Evolutionary conservation across 1,139 yeast genomes (phyloP).

Genomic region (Hyphopichia khmerensis): DNA sequence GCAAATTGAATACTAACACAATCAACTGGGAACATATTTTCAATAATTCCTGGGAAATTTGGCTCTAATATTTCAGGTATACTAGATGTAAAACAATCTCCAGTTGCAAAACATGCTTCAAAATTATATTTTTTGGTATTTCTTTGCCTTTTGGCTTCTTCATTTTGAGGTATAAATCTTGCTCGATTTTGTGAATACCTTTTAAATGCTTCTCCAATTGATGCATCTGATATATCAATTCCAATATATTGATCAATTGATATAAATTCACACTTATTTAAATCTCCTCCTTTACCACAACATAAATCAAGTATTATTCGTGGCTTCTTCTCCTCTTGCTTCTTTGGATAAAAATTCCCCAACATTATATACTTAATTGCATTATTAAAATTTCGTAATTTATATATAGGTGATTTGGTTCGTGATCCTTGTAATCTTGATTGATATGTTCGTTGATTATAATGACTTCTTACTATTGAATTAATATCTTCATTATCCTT

Average conservation of each 20-base stretch:
- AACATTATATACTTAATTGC: slow-evolving; percentile 87
- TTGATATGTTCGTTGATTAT: slow-evolving; percentile 78
- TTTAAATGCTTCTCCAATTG: slow-evolving; percentile 78
- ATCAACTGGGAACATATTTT: slow-evolving; percentile 80
- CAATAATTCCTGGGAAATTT: slow-evolving; percentile 47
- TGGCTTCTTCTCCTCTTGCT: slow-evolving; percentile 27
- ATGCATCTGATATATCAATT: slow-evolving; percentile 86
- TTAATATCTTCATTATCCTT: slow-evolving; percentile 42
- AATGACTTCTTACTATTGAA: slow-evolving; percentile 74
- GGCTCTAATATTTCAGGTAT: slow-evolving; percentile 74
- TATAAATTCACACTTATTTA: slow-evolving; percentile 82
- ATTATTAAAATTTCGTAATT: slow-evolving; percentile 85
- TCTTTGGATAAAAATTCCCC: slow-evolving; percentile 57
- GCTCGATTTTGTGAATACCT: slow-evolving; percentile 57
- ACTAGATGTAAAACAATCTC: slow-evolving; percentile 79
- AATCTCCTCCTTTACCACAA: slow-evolving; percentile 98
- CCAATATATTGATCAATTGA: slow-evolving; percentile 79
- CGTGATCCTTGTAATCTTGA: slow-evolving; percentile 63
- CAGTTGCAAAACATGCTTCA: slow-evolving; percentile 83
- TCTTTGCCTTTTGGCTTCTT: slow-evolving; percentile 31
- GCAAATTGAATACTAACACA: slow-evolving; percentile 89
- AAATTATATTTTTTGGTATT: slow-evolving; percentile 51
- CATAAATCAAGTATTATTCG: slow-evolving; percentile 71
- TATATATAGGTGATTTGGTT: slow-evolving; percentile 78
- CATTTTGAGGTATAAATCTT: slow-evolving; percentile 29